Conservation (phyloP, 805 yeast genomes). For the Starmerella floris region DNA sequence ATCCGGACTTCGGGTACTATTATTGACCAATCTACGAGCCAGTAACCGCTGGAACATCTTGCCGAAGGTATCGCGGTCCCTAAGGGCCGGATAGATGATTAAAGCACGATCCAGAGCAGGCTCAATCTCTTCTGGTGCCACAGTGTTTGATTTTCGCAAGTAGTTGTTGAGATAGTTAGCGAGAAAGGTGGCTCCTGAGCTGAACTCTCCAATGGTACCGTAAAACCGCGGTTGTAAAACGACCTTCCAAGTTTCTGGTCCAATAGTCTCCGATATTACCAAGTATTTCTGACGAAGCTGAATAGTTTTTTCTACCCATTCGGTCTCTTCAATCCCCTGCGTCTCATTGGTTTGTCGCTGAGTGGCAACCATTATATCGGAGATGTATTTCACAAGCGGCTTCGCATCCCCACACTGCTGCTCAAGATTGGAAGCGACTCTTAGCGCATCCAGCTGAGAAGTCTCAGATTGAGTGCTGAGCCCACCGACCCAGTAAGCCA, state of each 20-base stretch:
- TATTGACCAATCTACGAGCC: constrained; percentile 78
- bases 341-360: constrained; percentile 5
- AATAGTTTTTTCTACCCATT: constrained; percentile 13
- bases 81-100: constrained; percentile 71
- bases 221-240: not conserved
- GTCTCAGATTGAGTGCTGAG: not conserved
- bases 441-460: constrained; percentile 3
- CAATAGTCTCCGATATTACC: constrained; percentile 1
- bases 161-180: constrained; percentile 58
- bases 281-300: constrained; percentile 5
- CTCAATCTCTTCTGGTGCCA: constrained; percentile 47
- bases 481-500: constrained; percentile 13
- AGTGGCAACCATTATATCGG: not conserved
- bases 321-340: not conserved
- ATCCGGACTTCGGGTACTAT: constrained; percentile 69
- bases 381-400: constrained; percentile 4
- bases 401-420: not conserved
- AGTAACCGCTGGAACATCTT: constrained; percentile 74
- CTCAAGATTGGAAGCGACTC: constrained; percentile 16
- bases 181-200: constrained; percentile 2
- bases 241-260: not conserved
- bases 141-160: constrained; percentile 57
- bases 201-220: not conserved
- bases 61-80: constrained; percentile 90
- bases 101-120: constrained; percentile 62